Evolutionary conservation across 2,329 filamentous ascomycete species (phyloP).

Genomic region (Beauveria medogensis): DNA sequence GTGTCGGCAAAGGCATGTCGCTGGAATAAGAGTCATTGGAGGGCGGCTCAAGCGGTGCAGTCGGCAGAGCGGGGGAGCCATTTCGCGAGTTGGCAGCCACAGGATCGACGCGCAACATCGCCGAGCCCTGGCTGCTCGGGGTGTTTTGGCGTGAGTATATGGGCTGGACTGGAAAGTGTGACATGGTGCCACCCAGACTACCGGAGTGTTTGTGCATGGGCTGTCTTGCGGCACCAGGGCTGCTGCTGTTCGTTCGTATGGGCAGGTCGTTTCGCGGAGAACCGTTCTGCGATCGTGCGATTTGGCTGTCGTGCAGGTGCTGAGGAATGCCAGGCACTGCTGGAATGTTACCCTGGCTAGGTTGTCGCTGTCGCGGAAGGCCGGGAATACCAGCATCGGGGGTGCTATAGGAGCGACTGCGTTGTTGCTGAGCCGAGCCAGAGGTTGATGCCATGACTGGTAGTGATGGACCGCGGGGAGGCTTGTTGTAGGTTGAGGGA

Average conservation of each 20-base stretch:
- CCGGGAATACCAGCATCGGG: constrained; percentile 78
- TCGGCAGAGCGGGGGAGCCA: constrained; percentile 39
- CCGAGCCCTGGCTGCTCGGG: constrained; percentile 27
- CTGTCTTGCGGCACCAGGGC: constrained; percentile 59
- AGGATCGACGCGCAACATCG: constrained; percentile 31
- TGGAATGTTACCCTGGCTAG: constrained; percentile 50
- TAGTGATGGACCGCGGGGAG: constrained; percentile 69
- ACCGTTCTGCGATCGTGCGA: constrained; percentile 73
- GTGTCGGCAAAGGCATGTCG: constrained; percentile 54
- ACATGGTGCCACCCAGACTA: constrained; percentile 44
- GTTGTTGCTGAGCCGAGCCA: constrained; percentile 54
- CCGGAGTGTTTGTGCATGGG: constrained; percentile 42
- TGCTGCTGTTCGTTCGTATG: constrained; percentile 61
- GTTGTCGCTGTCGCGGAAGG: constrained; percentile 48
- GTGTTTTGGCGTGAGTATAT: constrained; percentile 42
- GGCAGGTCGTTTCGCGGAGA: constrained; percentile 67
- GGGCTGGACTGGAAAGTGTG: constrained; percentile 49
- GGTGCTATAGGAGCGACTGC: constrained; percentile 86
- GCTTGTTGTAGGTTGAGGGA: constrained; percentile 58
- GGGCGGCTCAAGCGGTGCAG: constrained; percentile 20
- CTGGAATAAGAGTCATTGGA: constrained; percentile 27
- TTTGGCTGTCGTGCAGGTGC: constrained; percentile 55
- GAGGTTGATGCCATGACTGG: constrained; percentile 58
- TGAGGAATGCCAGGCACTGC: constrained; percentile 69
- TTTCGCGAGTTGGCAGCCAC: constrained; percentile 32